Conservation (phyloP, 2,329 filamentous ascomycete species). For the Colletotrichum incanum region DNA sequence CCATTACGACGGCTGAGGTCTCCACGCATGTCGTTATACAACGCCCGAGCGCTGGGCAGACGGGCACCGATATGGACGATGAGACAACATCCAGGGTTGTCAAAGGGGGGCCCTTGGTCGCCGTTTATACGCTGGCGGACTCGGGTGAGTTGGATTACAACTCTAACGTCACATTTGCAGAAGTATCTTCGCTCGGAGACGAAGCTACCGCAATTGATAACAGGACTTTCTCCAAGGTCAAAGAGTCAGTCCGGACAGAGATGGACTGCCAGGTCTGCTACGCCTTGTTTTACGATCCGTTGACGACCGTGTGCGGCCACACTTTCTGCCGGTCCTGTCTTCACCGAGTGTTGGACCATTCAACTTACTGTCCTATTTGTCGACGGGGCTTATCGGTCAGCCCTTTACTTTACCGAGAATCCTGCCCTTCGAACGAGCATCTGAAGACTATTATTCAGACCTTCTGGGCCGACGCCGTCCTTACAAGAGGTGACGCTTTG, state of each 20-base stretch:
- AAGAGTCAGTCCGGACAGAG: conserved; percentile 76
- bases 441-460: conserved; percentile 75
- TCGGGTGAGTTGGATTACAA: conserved; percentile 72
- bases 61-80: conserved; percentile 54
- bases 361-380: conserved; percentile 85
- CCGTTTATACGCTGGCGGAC: conserved; percentile 77
- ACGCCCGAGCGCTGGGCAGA: conserved; percentile 35
- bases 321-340: conserved; percentile 90
- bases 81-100: conserved; percentile 55
- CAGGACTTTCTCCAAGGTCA: conserved; percentile 67
- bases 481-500: conserved; percentile 69
- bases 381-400: conserved; percentile 74
- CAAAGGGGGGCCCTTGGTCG: conserved; percentile 72
- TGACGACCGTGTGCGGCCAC: conserved; percentile 90
- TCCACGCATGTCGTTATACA: conserved; percentile 55
- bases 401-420: conserved; percentile 57
- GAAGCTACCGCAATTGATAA: conserved; percentile 49
- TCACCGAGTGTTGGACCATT: conserved; percentile 82
- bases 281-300: conserved; percentile 82
- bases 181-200: conserved; percentile 46
- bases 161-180: conserved; percentile 68
- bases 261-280: conserved; percentile 94
- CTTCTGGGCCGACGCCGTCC: conserved; percentile 79
- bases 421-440: conserved; percentile 72
- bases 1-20: conserved; percentile 53